Evolutionary conservation across 768 basidiomycete species (phyloP).

Genomic region (Termitomyces sp.): DNA sequence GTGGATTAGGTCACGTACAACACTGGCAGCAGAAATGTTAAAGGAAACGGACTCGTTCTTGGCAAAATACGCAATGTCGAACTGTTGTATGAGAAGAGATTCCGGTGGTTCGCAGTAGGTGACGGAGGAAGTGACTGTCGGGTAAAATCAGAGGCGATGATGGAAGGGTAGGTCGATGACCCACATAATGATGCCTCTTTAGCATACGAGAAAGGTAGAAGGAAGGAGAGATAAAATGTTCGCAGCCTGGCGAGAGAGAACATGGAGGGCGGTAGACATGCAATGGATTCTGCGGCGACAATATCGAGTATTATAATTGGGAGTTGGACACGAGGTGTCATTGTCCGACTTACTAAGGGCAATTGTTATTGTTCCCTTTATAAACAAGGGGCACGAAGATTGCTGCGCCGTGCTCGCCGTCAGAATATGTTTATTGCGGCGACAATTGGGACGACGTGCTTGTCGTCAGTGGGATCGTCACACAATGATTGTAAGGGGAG

Average conservation of each 20-base stretch:
- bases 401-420: background rate
- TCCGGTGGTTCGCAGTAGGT: slow-evolving; percentile 83
- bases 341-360: slow-evolving; percentile 10
- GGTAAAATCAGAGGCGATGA: slow-evolving; percentile 9
- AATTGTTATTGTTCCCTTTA: slow-evolving; percentile 3
- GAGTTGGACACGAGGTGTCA: slow-evolving; percentile 5
- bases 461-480: background rate
- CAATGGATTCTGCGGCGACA: background rate
- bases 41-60: slow-evolving; percentile 72
- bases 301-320: background rate
- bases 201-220: slow-evolving; percentile 33
- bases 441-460: background rate
- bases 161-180: slow-evolving; percentile 21
- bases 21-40: slow-evolving; percentile 81
- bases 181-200: slow-evolving; percentile 56
- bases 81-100: slow-evolving; percentile 71
- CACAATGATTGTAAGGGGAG: background rate
- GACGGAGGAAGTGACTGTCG: slow-evolving; percentile 77
- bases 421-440: background rate
- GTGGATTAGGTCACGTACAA: slow-evolving; percentile 45
- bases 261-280: slow-evolving; percentile 40
- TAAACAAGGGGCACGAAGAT: background rate
- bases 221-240: slow-evolving; percentile 37
- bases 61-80: slow-evolving; percentile 68
- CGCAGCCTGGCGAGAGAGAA: slow-evolving; percentile 73